These are phyloP conservation scores for Acorus calamus DNA, from an alignment of 106 monocot genomes.

Conservation along the genomic window DNA sequence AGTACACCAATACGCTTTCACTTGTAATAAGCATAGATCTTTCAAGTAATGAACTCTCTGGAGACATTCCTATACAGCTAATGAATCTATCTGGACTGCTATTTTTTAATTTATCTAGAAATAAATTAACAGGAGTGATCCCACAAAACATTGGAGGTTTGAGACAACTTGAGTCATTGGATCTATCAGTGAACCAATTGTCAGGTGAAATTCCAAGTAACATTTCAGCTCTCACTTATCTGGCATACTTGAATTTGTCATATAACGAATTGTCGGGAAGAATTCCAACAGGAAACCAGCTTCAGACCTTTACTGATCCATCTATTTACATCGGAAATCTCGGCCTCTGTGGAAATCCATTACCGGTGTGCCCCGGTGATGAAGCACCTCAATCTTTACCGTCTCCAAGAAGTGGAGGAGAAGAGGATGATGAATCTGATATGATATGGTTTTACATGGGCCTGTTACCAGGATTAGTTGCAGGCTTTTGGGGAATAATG, in stretches of 20 bases:
- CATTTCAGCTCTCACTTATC: neutral
- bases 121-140: conserved; percentile 21
- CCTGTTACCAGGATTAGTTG: no score
- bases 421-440: no score
- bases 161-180: conserved; percentile 10
- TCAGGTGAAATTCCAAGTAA: conserved; percentile 16
- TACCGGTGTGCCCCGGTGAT: conserved; percentile 4
- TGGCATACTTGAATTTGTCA: conserved; percentile 18
- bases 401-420: no score
- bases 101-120: conserved; percentile 19
- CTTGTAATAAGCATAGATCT: neutral
- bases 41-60: neutral
- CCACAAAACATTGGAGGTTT: conserved; percentile 9
- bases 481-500: no score
- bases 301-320: conserved; percentile 1
- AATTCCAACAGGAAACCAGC: conserved; percentile 8
- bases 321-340: neutral
- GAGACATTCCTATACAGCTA: conserved; percentile 9
- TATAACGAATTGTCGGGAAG: conserved; percentile 14
- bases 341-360: conserved; percentile 7
- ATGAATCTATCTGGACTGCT: conserved; percentile 1
- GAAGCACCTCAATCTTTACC: neutral
- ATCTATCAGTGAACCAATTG: conserved; percentile 20
- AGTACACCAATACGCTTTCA: neutral
- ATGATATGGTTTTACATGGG: no score